Evolutionary conservation across 345 rosid species (phyloP).

Genomic region (Kernera saxatilis): DNA sequence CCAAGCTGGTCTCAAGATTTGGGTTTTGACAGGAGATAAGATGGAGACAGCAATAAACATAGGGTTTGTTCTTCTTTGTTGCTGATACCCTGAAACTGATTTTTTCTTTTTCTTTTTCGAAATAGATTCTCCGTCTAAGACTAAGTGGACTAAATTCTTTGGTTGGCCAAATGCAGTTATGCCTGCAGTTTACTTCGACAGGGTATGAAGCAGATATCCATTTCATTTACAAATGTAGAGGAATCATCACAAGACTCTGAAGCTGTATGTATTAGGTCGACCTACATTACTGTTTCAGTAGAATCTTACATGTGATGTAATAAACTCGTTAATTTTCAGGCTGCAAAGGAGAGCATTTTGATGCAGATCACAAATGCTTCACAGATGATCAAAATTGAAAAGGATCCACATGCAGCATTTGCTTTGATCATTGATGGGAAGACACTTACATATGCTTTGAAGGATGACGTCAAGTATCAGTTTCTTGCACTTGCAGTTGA

Average conservation of each 20-base stretch:
- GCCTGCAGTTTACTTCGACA: conserved; percentile 76
- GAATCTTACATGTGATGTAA: neutral
- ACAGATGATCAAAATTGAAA: conserved; percentile 41
- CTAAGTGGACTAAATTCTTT: conserved; percentile 14
- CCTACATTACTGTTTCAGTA: neutral
- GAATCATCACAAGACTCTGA: conserved; percentile 22
- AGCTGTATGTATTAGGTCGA: conserved; percentile 26
- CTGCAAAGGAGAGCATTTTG: conserved; percentile 44
- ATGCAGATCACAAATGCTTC: conserved; percentile 45
- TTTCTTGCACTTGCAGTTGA: conserved; percentile 66
- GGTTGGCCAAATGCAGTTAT: conserved; percentile 45
- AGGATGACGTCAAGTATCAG: conserved; percentile 49
- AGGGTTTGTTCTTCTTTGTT: conserved; percentile 42
- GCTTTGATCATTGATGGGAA: conserved; percentile 74
- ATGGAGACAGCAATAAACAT: conserved; percentile 82
- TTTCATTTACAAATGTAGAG: conserved; percentile 20
- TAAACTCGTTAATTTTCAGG: conserved; percentile 38
- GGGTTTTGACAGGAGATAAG: conserved; percentile 90
- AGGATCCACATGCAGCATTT: conserved; percentile 46
- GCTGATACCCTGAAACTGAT: neutral
- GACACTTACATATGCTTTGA: conserved; percentile 54
- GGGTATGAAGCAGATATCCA: conserved; percentile 59
- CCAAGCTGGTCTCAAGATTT: conserved; percentile 81
- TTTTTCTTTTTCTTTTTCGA: neutral
- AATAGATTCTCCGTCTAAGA: conserved; percentile 11